Evolutionary conservation across 2,329 filamentous ascomycete genomes (phyloP), one percentile per base, ranked within the genome.

Genomic region (Didymellaceae sp.): DNA sequence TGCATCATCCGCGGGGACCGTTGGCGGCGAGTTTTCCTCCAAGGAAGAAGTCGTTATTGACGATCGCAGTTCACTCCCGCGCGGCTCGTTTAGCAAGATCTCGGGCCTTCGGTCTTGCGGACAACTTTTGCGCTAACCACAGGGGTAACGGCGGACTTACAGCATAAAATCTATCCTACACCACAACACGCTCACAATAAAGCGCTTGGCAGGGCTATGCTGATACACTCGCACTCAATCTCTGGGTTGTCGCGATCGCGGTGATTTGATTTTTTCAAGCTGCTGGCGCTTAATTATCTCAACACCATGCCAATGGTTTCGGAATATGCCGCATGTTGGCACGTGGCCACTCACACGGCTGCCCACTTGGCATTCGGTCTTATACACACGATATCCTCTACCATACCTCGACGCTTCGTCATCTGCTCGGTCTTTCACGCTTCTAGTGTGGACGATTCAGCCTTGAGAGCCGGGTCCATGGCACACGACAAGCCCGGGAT

Each of bases 301-400:
- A 55, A 52, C 47, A 49, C 39, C 44, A 55, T 49, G 47, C 48
- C 43, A 38, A 52, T 44, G 18, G 45, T 49, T 21, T 26, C 31
- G 10, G 41, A 16, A 22, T 33, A 9, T 21, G 45, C 16, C 16
- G 25, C 8, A 9, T 20, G 21, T 10, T 28, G 41, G 33, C 44
- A 44, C 38, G 26, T 46, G 48, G 20, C 10, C 20, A 16, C 10
- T 17, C 21, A 10, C 24, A 8, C 28, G 17, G 25, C 30, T 34
- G 34, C 20, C 13, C 34, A 4, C 53, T 55, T 49, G 48, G 53
- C 53, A 43, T 21, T 42, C 48, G 44, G 53, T 33, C 48, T 49
- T 55, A 49, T 49, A 20, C n/a, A 41, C 9, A 6, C 10, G 17
- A 7, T n/a, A 16, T 9, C 25, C 26, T 16, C 17, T 37, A 14